Evolutionary conservation across 225 moss, liverwort and hornwort species (phyloP), one percentile per base, ranked within the genome.

Genomic region (Climacium dendroides): DNA sequence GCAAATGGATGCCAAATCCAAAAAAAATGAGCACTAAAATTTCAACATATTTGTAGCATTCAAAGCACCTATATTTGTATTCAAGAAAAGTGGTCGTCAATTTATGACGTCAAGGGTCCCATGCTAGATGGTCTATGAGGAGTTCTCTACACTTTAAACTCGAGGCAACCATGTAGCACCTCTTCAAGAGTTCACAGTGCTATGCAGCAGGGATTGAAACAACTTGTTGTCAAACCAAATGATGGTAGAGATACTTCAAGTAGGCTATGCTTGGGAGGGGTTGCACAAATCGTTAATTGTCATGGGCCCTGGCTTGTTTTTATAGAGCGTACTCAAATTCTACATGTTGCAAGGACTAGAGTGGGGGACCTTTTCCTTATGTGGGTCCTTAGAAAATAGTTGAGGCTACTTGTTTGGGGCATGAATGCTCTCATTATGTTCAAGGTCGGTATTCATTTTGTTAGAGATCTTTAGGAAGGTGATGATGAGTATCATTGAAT

Each of bases 351-450:
- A 19, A 74, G 7, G 19, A 32, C 4, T 8, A 10, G 8, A 32
- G 0, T 32, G 0, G 3, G 0, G 3, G 6, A 30, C 7, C 0
- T 73, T 29, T 48, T 32, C 0, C 8, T 19, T 1, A 7, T 19
- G 2, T 0, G 2, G 1, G 30, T 4, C 5, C 3, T 14, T 0
- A 0, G 1, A 72, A 5, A 17, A 2, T 30, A 0, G 2, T 73
- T 0, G 0, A 30, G 11, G 19, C 0, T 0, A 19, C 6, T 10
- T 72, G 26, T 29, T 45, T 17, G 29, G 7, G 0, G 50, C 15
- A 10, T 50, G 4, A 15, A 4, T 73, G 47, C 1, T 30, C 4
- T 18, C 5, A 26, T 26, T 25, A 55, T 24, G 7, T 17, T 55
- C 5, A 26, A 25, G 37, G 39, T 57, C 7, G 2, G 5, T 39